Conservation (phyloP, 2,329 filamentous ascomycete species). For the Ophiostoma pallidulum region DNA sequence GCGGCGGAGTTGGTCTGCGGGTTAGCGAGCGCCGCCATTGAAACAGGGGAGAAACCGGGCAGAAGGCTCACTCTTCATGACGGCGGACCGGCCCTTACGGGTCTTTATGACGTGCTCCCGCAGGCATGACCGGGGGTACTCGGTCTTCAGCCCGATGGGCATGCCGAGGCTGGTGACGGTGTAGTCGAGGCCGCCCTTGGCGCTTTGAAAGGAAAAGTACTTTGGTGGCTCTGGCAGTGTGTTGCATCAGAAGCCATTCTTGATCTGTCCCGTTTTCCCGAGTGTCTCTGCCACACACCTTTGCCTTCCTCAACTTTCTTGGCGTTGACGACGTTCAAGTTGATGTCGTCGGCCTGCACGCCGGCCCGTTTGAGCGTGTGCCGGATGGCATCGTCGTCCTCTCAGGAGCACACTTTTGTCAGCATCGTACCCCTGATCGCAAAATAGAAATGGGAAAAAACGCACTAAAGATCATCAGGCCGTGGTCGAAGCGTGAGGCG, state of each 20-base stretch:
- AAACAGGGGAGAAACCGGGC: neutral
- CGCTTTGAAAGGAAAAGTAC: conserved; percentile 20
- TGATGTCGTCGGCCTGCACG: conserved; percentile 14
- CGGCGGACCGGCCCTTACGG: conserved; percentile 19
- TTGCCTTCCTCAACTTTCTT: conserved; percentile 7
- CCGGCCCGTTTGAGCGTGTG: conserved; percentile 17
- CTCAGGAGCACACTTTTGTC: no score
- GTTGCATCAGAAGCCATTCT: no score
- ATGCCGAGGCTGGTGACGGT: conserved; percentile 22
- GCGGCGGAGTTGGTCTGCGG: conserved; percentile 19
- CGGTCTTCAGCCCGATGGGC: conserved; percentile 20
- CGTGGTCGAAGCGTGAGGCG: conserved; percentile 23
- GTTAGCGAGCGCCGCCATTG: neutral
- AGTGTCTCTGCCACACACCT: neutral
- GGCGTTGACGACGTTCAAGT: conserved; percentile 18
- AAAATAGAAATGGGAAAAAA: no score
- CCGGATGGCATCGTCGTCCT: conserved; percentile 22
- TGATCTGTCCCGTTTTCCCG: no score
- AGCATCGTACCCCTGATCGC: no score
- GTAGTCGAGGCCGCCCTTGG: conserved; percentile 20
- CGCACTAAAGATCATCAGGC: conserved; percentile 24
- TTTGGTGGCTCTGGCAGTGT: conserved; percentile 13
- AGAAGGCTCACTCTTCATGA: conserved; percentile 20
- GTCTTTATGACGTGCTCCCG: conserved; percentile 22
- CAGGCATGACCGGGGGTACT: conserved; percentile 20